A percentile compares a stretch with the other conserved stretches of the same genome.
Conservation (phyloP, 1,284 basidiomycete species). For the Peniophora sp. region DNA sequence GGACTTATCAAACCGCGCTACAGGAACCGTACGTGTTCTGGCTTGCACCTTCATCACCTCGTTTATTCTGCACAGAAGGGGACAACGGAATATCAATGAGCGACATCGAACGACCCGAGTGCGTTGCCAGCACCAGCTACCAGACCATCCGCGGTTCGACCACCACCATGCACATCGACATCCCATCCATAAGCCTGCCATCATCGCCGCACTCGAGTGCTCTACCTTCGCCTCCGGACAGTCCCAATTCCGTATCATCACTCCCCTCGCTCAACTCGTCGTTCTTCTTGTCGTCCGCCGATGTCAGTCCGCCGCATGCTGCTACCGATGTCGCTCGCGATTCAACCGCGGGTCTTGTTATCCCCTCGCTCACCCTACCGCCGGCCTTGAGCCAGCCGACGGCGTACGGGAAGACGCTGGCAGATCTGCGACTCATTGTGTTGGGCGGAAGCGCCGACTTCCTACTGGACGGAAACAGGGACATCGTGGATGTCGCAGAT, state of each 20-base stretch:
- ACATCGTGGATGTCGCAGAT: conserved; percentile 48
- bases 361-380: conserved; percentile 61
- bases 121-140: conserved; percentile 25
- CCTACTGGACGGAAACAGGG: conserved; percentile 53
- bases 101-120: no score
- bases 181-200: conserved; percentile 14
- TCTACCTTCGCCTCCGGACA: conserved; percentile 46
- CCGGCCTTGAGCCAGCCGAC: conserved; percentile 50
- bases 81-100: no score
- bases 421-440: conserved; percentile 48
- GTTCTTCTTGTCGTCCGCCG: conserved; percentile 67
- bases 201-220: conserved; percentile 40
- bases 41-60: no score
- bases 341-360: conserved; percentile 48
- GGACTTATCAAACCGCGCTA: no score
- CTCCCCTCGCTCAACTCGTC: conserved; percentile 67
- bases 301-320: conserved; percentile 46
- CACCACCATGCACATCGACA: conserved; percentile 17
- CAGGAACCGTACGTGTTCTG: no score
- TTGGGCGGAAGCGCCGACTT: conserved; percentile 35
- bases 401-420: conserved; percentile 55
- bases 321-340: conserved; percentile 18
- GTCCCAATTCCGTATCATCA: conserved; percentile 56
- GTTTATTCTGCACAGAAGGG: no score
- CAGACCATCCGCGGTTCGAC: conserved; percentile 31